Evolutionary conservation across 2,329 filamentous ascomycete genomes (phyloP), one percentile per base, ranked within the genome.

Genomic region (Aspergillus ibericus): DNA sequence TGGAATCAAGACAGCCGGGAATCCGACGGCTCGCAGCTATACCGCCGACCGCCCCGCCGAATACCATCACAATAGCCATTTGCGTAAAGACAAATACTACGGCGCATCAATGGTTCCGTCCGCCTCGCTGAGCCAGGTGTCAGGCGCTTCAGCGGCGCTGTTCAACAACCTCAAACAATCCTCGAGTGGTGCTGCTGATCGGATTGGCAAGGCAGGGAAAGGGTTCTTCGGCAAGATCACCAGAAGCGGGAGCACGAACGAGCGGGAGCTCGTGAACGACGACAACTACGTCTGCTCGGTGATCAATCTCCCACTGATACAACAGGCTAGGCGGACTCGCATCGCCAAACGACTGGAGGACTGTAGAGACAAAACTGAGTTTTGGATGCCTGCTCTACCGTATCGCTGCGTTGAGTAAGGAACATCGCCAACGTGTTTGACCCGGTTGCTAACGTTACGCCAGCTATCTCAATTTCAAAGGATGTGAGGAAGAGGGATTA

Each of bases 351-450:
- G 89, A 29, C 80, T 98, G 44, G 91, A 96, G 70, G 86, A 90
- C 60, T 96, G 93, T 9, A 86, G 88, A 62, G 93, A 98, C 71
- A 97, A 97, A 81, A 98, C 93, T 0, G 93, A 97, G 71, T 98
- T 96, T 71, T 98, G 93, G 93, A 96, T 98, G 93, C 93, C 93
- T 12, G 91, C 92, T 6, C 88, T 98, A 59, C 93, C 93, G 0
- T 97, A 93, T 90, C 85, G 93, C 63, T 96, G 92, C 59, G 97
- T 98, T 64, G 93, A 98, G 82, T 87, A 77, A 71, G 83, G 78
- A 36, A 36, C 3, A 22, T n/a, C 27, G 35, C 16, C 7, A 16
- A 16, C n/a, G 13, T 29, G 15, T 46, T 22, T 25, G 16, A 32
- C 16, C 2, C 22, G 18, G n/a, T 52, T 29, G 54, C 63, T 68